Base-by-base conservation (phyloP, 164 flowering plant genomes). In the Houttuynia cordata region DNA sequence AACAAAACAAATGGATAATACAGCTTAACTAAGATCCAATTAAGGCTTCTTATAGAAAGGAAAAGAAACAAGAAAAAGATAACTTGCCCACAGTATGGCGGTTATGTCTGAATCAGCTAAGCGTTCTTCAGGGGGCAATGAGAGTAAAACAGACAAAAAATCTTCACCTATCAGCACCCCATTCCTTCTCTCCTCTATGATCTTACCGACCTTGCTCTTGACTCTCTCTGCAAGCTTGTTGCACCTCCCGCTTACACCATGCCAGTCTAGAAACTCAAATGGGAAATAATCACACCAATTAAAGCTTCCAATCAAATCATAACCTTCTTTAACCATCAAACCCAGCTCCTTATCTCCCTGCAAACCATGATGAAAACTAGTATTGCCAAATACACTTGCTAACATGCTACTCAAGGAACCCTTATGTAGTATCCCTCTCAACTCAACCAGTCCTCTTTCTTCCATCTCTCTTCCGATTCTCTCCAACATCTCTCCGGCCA, bases 71-170 rank as follows among this genome's bases (percentile, higher is more conserved):
- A 52, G n/a, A n/a, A 0, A 17, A 51, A 9, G 23, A 1, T 22
- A 51, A 0, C 71, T 71, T 80, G 88, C 97, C 97, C 96, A 91
- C 10, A 91, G 63, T 10, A 91, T 79, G 51, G 97, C 84, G 15
- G 81, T 79, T 82, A 82, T 80, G 55, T 91, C 92, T 0, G 84
- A 70, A 57, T 83, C 79, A 59, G 62, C 55, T 23, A 91, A 62
- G 61, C 57, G 70, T 14, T 88, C 92, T 52, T 86, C 88, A 52
- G 69, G 9, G 10, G 88, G 83, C 78, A 86, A 68, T 42, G 73
- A 64, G 0, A 91, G 77, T 76, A 88, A 67, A 55, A 76, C 76
- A 76, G 79, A 76, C 0, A 91, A 79, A 61, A 86, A 88, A 58
- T 91, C 96, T 63, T 74, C 70, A 41, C 61, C 61, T 4, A 56